Base-by-base conservation (phyloP, 768 basidiomycete genomes). In the Hortiboletus campestris region DNA sequence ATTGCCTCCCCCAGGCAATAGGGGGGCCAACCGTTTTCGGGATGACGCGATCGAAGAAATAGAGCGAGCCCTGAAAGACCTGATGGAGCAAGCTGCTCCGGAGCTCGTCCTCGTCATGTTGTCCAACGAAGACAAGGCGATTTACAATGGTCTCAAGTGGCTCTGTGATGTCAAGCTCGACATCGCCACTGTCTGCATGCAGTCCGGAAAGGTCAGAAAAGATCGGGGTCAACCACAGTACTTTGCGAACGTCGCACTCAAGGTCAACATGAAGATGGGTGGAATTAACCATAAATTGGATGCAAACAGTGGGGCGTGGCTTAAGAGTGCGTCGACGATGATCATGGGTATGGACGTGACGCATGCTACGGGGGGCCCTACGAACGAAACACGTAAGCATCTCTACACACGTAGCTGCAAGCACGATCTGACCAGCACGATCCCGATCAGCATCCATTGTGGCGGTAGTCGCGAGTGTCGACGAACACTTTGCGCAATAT, bases 151-250 rank as follows among this genome's bases (percentile, higher is more conserved):
- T 1, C 55, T 82, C 58, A 83, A 84, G 67, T 67, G 74, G 39
- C 69, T 81, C 25, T 79, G 78, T 55, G 82, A 83, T 47, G 67
- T 78, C 44, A 69, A 67, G 51, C 67, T 83, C n/a, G 79, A 78
- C 49, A 71, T 76, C 3, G 61, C 83, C 10, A 88, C 84, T 3
- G 83, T 91, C 3, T 93, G 90, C 57, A 87, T 88, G 31, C 89
- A 89, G 52, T 73, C 83, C 0, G 65, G 67, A 22, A 92, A 89
- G 67, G 81, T 92, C 61, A 76, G 79, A 38, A 44, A 39, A 14
- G 1, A 6, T 46, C 85, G 82, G 64, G 81, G 85, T 53, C 82
- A 71, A 61, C 39, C 58, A 46, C 81, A 82, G 49, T 82, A 83
- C 59, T 78, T 74, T 58, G 82, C 81, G 14, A 82, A 81, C 55